Evolutionary conservation across 371 early-diverging fungal genomes (phyloP).

Genomic region (Rhizopus microsporus): DNA sequence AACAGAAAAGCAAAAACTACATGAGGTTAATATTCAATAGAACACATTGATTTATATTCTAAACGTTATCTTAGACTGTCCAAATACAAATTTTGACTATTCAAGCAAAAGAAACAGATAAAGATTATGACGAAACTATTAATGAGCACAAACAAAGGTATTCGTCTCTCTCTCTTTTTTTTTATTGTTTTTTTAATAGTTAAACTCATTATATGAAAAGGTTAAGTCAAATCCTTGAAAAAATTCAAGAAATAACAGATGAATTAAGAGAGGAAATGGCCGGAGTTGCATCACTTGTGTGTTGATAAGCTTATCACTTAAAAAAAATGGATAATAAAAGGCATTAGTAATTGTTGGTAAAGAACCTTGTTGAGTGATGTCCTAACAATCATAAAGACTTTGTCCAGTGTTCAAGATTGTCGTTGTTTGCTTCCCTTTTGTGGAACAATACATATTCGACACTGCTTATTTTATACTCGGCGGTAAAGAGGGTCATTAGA

Average conservation of each 20-base stretch:
- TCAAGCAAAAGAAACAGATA: conserved; percentile 37
- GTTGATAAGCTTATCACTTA: conserved; percentile 8
- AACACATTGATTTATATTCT: neutral
- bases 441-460: no score
- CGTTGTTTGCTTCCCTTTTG: no score
- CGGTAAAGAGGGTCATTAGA: no score
- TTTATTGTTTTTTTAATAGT: neutral
- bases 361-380: no score
- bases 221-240: conserved; percentile 17
- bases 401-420: no score
- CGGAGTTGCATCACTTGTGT: conserved; percentile 29
- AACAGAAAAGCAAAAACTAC: conserved; percentile 41
- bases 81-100: conserved; percentile 44
- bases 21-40: conserved; percentile 24
- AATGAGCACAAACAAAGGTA: conserved; percentile 31
- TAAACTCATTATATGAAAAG: conserved; percentile 10
- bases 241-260: conserved; percentile 43
- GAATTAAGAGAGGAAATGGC: conserved; percentile 45
- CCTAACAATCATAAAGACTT: no score
- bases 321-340: neutral
- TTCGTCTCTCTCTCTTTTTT: neutral
- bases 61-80: conserved; percentile 22
- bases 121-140: conserved; percentile 43
- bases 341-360: no score
- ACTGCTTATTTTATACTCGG: no score